Percentiles rank a stretch among this genome's conserved stretches.
phyloP scores from a whole-genome alignment of 306 rosid species.

The Dalbergia oliveri region DNA sequence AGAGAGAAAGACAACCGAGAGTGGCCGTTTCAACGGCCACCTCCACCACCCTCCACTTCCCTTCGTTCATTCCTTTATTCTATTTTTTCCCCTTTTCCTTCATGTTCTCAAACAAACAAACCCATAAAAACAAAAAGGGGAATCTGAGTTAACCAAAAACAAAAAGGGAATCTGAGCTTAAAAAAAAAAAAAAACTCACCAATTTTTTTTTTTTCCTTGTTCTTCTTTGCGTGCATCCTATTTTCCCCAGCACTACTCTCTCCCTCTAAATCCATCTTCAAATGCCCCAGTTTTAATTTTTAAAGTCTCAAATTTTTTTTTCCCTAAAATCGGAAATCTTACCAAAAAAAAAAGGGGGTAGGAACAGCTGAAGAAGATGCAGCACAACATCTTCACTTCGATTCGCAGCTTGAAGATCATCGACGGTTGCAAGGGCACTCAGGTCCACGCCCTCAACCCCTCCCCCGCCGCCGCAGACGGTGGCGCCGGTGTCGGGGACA shows the following conservation, averaged over 20 bases:
- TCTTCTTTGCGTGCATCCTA: neutral
- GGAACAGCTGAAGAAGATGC: slow-evolving; percentile 62
- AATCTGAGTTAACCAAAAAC: neutral
- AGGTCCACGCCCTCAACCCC: slow-evolving; percentile 68
- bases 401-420: slow-evolving; percentile 87
- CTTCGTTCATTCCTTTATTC: neutral
- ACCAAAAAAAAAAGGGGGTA: neutral
- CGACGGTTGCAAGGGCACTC: slow-evolving; percentile 86
- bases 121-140: neutral
- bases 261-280: neutral
- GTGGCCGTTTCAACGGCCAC: slow-evolving; percentile 36
- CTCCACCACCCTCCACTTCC: slow-evolving; percentile 3
- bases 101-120: slow-evolving; percentile 1
- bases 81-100: slow-evolving; percentile 7
- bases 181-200: neutral
- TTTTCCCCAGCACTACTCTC: neutral
- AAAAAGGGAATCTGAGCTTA: neutral
- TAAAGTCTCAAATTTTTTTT: neutral
- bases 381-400: slow-evolving; percentile 69
- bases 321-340: neutral
- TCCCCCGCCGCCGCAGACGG: slow-evolving; percentile 36
- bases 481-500: slow-evolving; percentile 58
- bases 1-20: neutral
- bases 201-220: neutral
- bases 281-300: neutral